These are phyloP conservation scores for Periconia sp. DNA, from an alignment of 2,329 filamentous ascomycete genomes.

Conservation along the genomic window DNA sequence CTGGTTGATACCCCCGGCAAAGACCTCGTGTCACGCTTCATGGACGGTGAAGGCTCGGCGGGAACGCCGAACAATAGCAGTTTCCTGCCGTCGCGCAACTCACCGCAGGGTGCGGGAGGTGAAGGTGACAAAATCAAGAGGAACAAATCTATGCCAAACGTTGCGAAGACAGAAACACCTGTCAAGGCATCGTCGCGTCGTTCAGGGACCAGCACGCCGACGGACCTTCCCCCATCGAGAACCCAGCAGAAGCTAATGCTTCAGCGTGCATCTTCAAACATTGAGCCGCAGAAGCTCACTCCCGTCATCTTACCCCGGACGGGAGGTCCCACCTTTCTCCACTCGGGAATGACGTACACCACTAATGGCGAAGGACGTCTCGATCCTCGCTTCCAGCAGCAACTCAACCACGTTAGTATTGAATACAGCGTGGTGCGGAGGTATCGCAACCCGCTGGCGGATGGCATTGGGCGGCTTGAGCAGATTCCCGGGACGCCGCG, in stretches of 20 bases:
- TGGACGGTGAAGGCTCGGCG: conserved; percentile 48
- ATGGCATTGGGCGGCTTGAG: conserved; percentile 63
- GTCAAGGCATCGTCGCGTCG: conserved; percentile 33
- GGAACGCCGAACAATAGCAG: conserved; percentile 49
- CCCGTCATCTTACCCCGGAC: conserved; percentile 47
- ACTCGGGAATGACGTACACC: conserved; percentile 42
- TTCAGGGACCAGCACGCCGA: conserved; percentile 48
- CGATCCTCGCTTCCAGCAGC: conserved; percentile 68
- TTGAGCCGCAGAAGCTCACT: conserved; percentile 64
- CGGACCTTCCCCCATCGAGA: conserved; percentile 59
- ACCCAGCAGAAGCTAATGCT: conserved; percentile 79
- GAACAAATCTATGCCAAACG: conserved; percentile 48
- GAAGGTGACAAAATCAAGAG: conserved; percentile 41
- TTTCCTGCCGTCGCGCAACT: conserved; percentile 40
- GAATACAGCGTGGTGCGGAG: conserved; percentile 77
- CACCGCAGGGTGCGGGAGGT: conserved; percentile 20
- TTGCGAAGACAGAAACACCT: conserved; percentile 36
- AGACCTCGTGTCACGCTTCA: conserved; percentile 54
- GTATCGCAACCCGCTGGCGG: conserved; percentile 72
- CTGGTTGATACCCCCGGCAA: conserved; percentile 48
- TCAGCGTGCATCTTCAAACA: conserved; percentile 73
- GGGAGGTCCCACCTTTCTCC: conserved; percentile 39
- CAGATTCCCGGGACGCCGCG: conserved; percentile 56
- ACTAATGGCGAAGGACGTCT: conserved; percentile 47
- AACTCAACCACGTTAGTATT: conserved; percentile 72